These are phyloP conservation scores for Lindgomyces ingoldianus DNA, from an alignment of 495 filamentous ascomycete species.

Conservation along the genomic window DNA sequence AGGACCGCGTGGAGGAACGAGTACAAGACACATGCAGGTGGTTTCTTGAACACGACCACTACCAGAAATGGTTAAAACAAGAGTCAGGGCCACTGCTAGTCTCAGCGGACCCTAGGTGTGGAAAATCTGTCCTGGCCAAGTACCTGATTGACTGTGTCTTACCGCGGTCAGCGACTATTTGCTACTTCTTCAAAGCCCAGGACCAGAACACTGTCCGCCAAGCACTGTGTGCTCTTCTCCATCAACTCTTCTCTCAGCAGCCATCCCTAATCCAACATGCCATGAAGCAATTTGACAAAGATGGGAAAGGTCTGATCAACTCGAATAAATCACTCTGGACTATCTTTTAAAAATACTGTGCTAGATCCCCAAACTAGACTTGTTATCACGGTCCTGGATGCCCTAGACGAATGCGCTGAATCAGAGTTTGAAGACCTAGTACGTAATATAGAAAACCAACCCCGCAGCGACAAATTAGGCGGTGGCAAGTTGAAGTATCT, in stretches of 20 bases:
- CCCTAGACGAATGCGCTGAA: slow-evolving; percentile 24
- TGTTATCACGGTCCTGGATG: slow-evolving; percentile 16
- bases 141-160: slow-evolving; percentile 13
- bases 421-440: not conserved
- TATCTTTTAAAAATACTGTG: slow-evolving; percentile 6
- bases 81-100: slow-evolving; percentile 7
- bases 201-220: slow-evolving; percentile 13
- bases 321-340: slow-evolving; percentile 8
- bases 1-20: slow-evolving; percentile 6
- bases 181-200: slow-evolving; percentile 28
- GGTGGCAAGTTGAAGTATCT: slow-evolving; percentile 1
- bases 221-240: slow-evolving; percentile 21
- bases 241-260: slow-evolving; percentile 22
- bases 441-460: not conserved
- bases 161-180: slow-evolving; percentile 2
- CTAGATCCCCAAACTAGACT: slow-evolving; percentile 6
- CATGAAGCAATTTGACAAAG: slow-evolving; percentile 3
- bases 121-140: slow-evolving; percentile 26
- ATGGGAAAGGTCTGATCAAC: slow-evolving; percentile 3
- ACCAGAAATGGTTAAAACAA: slow-evolving; percentile 7
- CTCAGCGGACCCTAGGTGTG: slow-evolving; percentile 29
- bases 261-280: slow-evolving; percentile 22
- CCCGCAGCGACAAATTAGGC: not conserved
- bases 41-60: slow-evolving; percentile 6
- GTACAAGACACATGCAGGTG: slow-evolving; percentile 20